Base-by-base conservation (phyloP, 2,329 filamentous ascomycete species). In the Juglanconis juglandina region DNA sequence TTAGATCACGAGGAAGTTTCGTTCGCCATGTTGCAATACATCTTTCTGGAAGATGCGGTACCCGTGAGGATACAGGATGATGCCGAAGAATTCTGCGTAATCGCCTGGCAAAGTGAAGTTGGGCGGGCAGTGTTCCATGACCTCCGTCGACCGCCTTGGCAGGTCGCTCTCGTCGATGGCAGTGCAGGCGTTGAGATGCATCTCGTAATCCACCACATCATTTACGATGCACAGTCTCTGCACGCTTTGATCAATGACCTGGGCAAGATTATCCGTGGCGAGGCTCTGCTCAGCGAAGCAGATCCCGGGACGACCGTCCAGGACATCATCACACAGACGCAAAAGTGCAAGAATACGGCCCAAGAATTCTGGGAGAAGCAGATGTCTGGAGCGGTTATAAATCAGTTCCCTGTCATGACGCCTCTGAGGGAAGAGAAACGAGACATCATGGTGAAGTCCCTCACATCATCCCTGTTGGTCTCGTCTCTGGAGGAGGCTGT, bases 191-290 rank as follows among this genome's bases (percentile, higher is more conserved):
- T 63, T 4, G 66, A 53, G 2, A 79, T 82, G 72, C 75, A 81
- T 51, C 64, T 86, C 4, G 70, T 77, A 1, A 79, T 92, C 3
- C 89, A 96, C 64, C 93, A 97, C 74, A 90, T 90, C 0, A 77
- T 97, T 0, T 97, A 96, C 66, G 93, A 97, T 75, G 93, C 92
- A 0, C 80, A 85, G 46, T 92, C 91, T 8, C 75, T 97, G 10
- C 77, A 83, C 3, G 68, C 79, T 0, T 80, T 97, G 1, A 73
- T 96, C 2, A 68, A 77, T 0, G 84, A 89, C 65, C 76, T 96
- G 11, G 67, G 73, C 2, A 67, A 66, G 41, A 67, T 72, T 10
- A 78, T 83, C 39, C 61, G 68, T 8, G 71, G 68, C 4, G 61
- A 68, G 2, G 10, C 59, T 2, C 54, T 75, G 1, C n/a, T 17